Base-by-base conservation (phyloP, 768 basidiomycete genomes). In the Tricholoma furcatifolium region DNA sequence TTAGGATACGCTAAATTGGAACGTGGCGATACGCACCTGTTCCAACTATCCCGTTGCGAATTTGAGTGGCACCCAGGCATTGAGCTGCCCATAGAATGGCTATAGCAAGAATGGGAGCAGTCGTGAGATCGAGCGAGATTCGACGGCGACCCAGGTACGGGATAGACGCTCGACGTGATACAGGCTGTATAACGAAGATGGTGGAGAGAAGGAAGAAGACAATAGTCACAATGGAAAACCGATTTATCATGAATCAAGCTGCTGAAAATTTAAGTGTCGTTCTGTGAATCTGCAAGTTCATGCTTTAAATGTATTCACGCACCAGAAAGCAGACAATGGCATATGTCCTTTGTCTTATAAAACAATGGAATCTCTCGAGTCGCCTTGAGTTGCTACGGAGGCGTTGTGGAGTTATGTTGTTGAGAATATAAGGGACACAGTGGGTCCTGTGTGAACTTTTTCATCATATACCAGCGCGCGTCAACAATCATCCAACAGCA, bases 11-110 rank as follows among this genome's bases (percentile, higher is more conserved):
- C 11, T 31, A n/a, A n/a, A n/a, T 23, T 32, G 24, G 27, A 11
- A 20, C 18, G 24, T 65, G 65, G 32, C 30, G 5, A 18, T 44
- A 67, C 71, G 18, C 65, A 74, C 58, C 63, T 23, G 54, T 61
- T 49, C 66, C 65, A 62, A 95, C 84, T 31, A 97, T 92, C 2
- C 95, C 95, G 50, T 82, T 69, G 10, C 87, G 79, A 43, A 97
- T 78, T 64, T 79, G 68, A 21, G 65, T 65, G 4, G 67, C 59
- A 2, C 70, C 72, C 3, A 80, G 59, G 54, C 78, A 80, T 64
- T 79, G 75, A 0, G 79, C 60, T 1, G 76, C 78, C 78, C 78
- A 80, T 12, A 80, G 67, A 20, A 79, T 64, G 0, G 71, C 74
- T 17, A 80, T 80, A 4, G 76, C 74, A 43, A 76, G 45, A 21